Conservation (phyloP, 2,329 filamentous ascomycete genomes). For the Scedosporium dehoogii region DNA sequence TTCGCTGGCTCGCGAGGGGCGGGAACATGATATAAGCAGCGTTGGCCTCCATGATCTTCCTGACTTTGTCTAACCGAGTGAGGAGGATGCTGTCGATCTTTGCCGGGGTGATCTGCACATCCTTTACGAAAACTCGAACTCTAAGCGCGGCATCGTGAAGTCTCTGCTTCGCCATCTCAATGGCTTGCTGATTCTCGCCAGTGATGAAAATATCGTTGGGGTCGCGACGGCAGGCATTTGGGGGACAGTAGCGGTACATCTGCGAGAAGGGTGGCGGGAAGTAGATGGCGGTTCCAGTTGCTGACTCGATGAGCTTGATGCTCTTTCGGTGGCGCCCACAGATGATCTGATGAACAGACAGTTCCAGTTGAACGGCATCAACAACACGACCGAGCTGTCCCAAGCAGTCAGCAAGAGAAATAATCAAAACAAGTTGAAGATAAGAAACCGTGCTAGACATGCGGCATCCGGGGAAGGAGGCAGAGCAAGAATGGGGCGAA, state of each 20-base stretch:
- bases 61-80: conserved; percentile 86
- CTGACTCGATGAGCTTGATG: conserved; percentile 94
- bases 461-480: conserved; percentile 73
- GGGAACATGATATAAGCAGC: conserved; percentile 93
- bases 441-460: conserved; percentile 75
- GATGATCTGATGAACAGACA: conserved; percentile 82
- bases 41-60: conserved; percentile 95
- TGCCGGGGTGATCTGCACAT: conserved; percentile 76
- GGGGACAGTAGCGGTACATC: conserved; percentile 82
- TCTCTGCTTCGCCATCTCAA: conserved; percentile 81
- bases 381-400: conserved; percentile 60
- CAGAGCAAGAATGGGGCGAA: conserved; percentile 42
- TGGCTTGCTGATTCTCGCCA: conserved; percentile 74
- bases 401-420: conserved; percentile 9
- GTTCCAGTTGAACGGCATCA: conserved; percentile 71
- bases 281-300: conserved; percentile 93
- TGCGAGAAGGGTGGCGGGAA: conserved; percentile 91
- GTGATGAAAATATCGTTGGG: conserved; percentile 93
- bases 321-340: conserved; percentile 93
- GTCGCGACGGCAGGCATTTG: conserved; percentile 69
- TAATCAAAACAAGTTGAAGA: conserved; percentile 66
- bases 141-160: conserved; percentile 75
- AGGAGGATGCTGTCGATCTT: conserved; percentile 95
- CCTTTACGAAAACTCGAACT: conserved; percentile 81
- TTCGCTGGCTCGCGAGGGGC: conserved; percentile 73